Conservation (phyloP, 352 stramenopile species). For the Pythium brachiatum region DNA sequence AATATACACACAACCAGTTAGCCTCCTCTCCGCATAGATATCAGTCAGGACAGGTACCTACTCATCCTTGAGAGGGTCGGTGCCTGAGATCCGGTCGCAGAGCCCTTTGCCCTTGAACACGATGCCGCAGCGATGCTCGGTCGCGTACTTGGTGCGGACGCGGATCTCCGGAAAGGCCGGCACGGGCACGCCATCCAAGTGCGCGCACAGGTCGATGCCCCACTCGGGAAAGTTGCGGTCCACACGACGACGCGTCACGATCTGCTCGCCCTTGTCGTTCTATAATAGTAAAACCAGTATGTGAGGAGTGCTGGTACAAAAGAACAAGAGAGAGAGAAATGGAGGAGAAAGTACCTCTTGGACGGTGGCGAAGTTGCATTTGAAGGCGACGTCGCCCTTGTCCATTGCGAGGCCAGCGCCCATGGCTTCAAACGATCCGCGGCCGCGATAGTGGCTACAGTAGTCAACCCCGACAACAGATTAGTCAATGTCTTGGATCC, state of each 20-base stretch:
- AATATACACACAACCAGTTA: conserved; percentile 10
- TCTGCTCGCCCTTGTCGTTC: conserved; percentile 57
- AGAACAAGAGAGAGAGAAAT: no score
- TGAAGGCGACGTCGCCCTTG: conserved; percentile 86
- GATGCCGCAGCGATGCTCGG: conserved; percentile 84
- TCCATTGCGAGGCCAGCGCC: conserved; percentile 78
- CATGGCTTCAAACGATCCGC: conserved; percentile 88
- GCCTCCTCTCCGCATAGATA: background rate
- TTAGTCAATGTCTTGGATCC: background rate
- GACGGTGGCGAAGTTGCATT: conserved; percentile 88
- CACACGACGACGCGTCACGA: conserved; percentile 73
- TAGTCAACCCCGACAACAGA: background rate
- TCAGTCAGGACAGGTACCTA: conserved; percentile 26
- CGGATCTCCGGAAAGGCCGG: conserved; percentile 61
- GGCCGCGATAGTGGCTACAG: conserved; percentile 84
- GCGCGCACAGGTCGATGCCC: conserved; percentile 82
- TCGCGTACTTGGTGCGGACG: conserved; percentile 84
- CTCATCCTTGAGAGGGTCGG: conserved; percentile 87
- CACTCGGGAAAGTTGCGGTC: conserved; percentile 82
- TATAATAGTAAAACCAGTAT: background rate
- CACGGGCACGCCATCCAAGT: conserved; percentile 57
- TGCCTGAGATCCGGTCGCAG: conserved; percentile 85
- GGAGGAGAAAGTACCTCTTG: conserved; percentile 28
- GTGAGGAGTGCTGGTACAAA: background rate
- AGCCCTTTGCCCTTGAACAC: conserved; percentile 80